These are phyloP conservation scores for Raphanus raphanistrum DNA, from an alignment of 345 rosid species.

Conservation along the genomic window DNA sequence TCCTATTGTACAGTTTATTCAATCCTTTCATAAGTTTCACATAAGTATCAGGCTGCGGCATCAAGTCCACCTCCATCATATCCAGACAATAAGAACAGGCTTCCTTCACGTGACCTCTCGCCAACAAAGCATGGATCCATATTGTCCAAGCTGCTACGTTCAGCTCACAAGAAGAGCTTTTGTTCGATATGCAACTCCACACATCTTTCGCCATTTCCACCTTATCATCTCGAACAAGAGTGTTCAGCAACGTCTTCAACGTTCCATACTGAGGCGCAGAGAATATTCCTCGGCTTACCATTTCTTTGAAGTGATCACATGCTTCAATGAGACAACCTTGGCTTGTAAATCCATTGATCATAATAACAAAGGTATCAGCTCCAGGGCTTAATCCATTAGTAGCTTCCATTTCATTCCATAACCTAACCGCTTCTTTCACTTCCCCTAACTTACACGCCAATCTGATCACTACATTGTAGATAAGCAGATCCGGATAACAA, in stretches of 20 bases:
- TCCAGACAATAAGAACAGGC: constrained; percentile 88
- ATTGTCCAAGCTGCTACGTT: constrained; percentile 91
- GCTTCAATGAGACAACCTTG: constrained; percentile 72
- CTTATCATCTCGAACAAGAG: constrained; percentile 71
- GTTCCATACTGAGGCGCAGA: constrained; percentile 76
- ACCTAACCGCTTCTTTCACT: constrained; percentile 55
- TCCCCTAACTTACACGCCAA: constrained; percentile 83
- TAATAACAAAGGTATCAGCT: constrained; percentile 67
- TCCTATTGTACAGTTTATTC: constrained; percentile 74
- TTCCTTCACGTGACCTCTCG: constrained; percentile 80
- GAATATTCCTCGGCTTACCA: constrained; percentile 79
- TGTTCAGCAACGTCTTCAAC: constrained; percentile 67
- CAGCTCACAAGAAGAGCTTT: constrained; percentile 64
- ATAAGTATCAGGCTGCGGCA: constrained; percentile 93
- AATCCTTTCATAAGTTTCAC: constrained; percentile 88
- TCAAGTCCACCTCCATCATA: constrained; percentile 83
- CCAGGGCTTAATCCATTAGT: constrained; percentile 67
- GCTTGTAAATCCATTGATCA: constrained; percentile 73
- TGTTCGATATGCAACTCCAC: constrained; percentile 67
- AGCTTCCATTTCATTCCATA: constrained; percentile 86
- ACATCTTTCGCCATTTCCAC: constrained; percentile 82
- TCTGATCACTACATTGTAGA: constrained; percentile 70
- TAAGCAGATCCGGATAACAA: constrained; percentile 61
- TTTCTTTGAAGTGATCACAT: constrained; percentile 73
- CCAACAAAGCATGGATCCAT: constrained; percentile 85